Percentiles rank a stretch among this genome's conserved stretches.
phyloP scores from a whole-genome alignment of 2,329 filamentous ascomycete species.

The Setomelanomma holmii region DNA sequence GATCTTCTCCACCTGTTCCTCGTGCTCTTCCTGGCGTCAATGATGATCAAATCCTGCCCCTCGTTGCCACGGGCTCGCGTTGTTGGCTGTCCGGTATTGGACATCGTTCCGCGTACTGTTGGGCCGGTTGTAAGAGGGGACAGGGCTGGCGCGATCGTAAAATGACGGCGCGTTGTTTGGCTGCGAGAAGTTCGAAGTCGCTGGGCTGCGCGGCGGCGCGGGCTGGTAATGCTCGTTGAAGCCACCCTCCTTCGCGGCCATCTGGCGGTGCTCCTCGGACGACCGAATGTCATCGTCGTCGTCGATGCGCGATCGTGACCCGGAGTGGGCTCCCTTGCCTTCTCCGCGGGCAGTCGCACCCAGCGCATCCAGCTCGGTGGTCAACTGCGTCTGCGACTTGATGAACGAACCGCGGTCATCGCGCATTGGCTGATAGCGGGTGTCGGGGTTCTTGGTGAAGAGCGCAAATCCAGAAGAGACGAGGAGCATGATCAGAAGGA shows the following conservation, averaged over 20 bases:
- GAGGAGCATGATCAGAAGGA: constrained; percentile 83
- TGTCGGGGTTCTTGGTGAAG: constrained; percentile 91
- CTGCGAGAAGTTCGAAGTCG: constrained; percentile 44
- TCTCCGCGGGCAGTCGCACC: constrained; percentile 89
- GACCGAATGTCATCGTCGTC: constrained; percentile 74
- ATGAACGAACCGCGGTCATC: constrained; percentile 97
- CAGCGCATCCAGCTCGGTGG: constrained; percentile 88
- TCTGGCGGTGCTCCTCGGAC: constrained; percentile 50
- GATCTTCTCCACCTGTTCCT: constrained; percentile 44
- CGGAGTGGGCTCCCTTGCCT: constrained; percentile 53
- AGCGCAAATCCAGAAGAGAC: constrained; percentile 80
- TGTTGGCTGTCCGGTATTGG: constrained; percentile 58
- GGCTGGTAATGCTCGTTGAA: constrained; percentile 53
- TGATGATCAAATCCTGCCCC: constrained; percentile 69
- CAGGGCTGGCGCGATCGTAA: constrained; percentile 43
- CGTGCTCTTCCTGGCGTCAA: constrained; percentile 52
- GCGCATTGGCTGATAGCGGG: constrained; percentile 93
- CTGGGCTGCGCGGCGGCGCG: constrained; percentile 55
- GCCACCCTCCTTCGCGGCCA: constrained; percentile 42
- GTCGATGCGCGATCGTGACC: constrained; percentile 66
- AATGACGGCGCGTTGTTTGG: constrained; percentile 32
- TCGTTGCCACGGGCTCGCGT: constrained; percentile 69
- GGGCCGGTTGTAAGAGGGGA: constrained; percentile 37
- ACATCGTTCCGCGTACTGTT: constrained; percentile 41
- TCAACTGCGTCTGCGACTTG: constrained; percentile 89